phyloP scores from a whole-genome alignment of 257 asterid species.

The Scutellaria baicalensis region DNA sequence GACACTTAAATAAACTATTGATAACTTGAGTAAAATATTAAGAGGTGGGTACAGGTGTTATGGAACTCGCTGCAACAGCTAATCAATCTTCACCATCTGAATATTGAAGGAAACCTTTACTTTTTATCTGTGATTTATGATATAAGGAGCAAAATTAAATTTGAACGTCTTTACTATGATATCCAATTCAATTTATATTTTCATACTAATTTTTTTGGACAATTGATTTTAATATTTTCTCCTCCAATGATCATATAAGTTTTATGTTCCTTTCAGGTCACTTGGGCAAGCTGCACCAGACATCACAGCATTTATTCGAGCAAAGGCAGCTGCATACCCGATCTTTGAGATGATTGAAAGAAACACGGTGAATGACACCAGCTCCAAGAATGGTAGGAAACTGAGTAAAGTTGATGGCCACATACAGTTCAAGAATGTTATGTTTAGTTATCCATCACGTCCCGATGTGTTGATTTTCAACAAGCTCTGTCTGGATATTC shows the following conservation, averaged over 20 bases:
- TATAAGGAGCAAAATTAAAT: neutral
- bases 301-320: slow-evolving; percentile 77
- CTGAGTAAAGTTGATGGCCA: slow-evolving; percentile 66
- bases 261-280: slow-evolving; percentile 41
- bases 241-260: neutral
- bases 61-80: neutral
- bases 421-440: slow-evolving; percentile 68
- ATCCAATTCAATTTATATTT: neutral
- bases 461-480: slow-evolving; percentile 67
- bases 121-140: neutral
- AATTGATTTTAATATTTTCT: neutral
- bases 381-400: slow-evolving; percentile 40
- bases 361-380: slow-evolving; percentile 38
- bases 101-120: neutral
- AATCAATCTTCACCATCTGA: neutral
- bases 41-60: neutral
- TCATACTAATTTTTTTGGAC: neutral
- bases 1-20: too few species aligned
- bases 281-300: slow-evolving; percentile 94
- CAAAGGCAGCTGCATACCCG: slow-evolving; percentile 85
- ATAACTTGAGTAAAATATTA: too few species aligned
- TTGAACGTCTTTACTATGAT: neutral
- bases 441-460: slow-evolving; percentile 82
- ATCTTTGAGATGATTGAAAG: slow-evolving; percentile 91
- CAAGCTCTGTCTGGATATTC: slow-evolving; percentile 64